Base-by-base conservation (phyloP, 768 basidiomycete species). In the Vishniacozyma victoriae region DNA sequence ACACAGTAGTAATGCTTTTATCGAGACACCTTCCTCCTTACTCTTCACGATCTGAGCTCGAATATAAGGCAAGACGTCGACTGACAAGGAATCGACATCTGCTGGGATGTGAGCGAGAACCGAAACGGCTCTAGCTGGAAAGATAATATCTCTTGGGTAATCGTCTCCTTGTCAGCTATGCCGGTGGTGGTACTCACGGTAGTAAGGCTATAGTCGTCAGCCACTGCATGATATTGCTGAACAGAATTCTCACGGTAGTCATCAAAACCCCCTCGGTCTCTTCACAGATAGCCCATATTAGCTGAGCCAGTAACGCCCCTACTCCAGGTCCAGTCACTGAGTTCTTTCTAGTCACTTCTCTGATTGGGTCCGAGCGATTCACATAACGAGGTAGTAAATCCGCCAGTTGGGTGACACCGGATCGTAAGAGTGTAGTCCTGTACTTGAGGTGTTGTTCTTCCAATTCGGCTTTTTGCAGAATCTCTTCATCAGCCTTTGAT, bases 291-390 rank as follows among this genome's bases (percentile, higher is more conserved):
- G 9, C 18, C 45, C 45, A 46, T 18, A 46, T 36, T 19, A 46
- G 6, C 20, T 23, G 18, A 38, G 35, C 45, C 15, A 46, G n/a
- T 12, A 46, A 26, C 15, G 33, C 35, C 4, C 45, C 45, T 13
- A 46, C 24, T 38, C 45, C 45, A 38, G 45, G 45, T 46, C 45
- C 45, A 15, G 45, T 26, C 5, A 46, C 45, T 16, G 33, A 36
- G 29, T 46, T 46, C 9, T 22, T n/a, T 22, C 45, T 35, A 13
- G 45, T 38, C 4, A 46, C 36, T 24, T 35, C n/a, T n/a, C n/a
- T 7, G 5, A 38, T 6, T 4, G 45, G 36, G 14, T 46, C 24
- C 19, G 18, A 5, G 14, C 26, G 27, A 38, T 46, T 46, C 22
- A 46, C 23, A 26, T 46, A 46, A 16, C 13, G n/a, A 9, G 45